These are phyloP conservation scores for Mycena polygramma DNA, from an alignment of 768 basidiomycete genomes.

Conservation along the genomic window DNA sequence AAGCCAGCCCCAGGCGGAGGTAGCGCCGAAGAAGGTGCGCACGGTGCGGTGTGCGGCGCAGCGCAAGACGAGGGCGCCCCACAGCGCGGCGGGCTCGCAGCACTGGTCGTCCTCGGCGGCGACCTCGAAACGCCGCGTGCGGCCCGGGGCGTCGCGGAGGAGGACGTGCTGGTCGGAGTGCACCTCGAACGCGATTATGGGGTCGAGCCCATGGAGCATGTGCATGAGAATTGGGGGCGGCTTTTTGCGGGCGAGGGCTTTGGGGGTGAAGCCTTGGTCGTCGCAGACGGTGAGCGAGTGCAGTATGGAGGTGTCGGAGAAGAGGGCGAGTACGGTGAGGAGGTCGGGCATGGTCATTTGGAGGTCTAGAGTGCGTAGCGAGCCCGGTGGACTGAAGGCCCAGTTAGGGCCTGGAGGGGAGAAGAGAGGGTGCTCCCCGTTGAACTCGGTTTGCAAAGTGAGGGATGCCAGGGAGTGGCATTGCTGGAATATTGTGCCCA, in stretches of 20 bases:
- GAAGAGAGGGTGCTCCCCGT: neutral
- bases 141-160: conserved; percentile 13
- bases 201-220: conserved; percentile 18
- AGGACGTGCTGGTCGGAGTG: conserved; percentile 15
- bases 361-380: conserved; percentile 6
- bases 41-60: conserved; percentile 10
- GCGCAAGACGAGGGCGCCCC: conserved; percentile 10
- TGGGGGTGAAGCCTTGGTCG: conserved; percentile 3
- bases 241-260: neutral
- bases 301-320: conserved; percentile 11
- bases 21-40: neutral
- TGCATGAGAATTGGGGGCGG: conserved; percentile 13
- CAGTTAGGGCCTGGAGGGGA: neutral
- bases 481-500: conserved; percentile 19
- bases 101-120: conserved; percentile 19
- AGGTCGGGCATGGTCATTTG: conserved; percentile 18
- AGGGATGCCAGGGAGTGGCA: conserved; percentile 12
- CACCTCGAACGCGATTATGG: conserved; percentile 12
- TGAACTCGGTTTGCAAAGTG: conserved; percentile 1
- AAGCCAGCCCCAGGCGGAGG: neutral
- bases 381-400: conserved; percentile 2
- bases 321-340: conserved; percentile 13
- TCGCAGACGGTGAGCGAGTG: conserved; percentile 18
- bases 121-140: conserved; percentile 2
- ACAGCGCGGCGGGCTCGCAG: conserved; percentile 8